phyloP scores from a whole-genome alignment of 768 basidiomycete genomes.

The Lactifluus pinguis region DNA sequence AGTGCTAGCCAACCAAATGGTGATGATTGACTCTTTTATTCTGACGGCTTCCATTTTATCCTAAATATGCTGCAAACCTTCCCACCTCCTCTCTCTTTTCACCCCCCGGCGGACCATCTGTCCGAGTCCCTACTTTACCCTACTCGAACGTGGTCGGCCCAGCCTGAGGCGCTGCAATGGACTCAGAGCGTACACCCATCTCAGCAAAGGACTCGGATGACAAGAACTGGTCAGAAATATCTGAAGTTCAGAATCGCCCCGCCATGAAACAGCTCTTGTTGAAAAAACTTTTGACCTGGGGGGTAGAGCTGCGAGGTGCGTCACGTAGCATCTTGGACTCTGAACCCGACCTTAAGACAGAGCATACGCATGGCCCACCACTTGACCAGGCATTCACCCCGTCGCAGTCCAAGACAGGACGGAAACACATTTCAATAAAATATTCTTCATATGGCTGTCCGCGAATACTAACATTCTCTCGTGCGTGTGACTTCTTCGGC shows the following conservation, averaged over 20 bases:
- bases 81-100: neutral
- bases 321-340: neutral
- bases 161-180: neutral
- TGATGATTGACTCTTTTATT: no score
- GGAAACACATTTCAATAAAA: slow-evolving; percentile 33
- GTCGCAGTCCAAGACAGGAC: slow-evolving; percentile 27
- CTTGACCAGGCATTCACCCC: slow-evolving; percentile 28
- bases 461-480: slow-evolving; percentile 34
- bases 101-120: neutral
- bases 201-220: neutral
- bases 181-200: neutral
- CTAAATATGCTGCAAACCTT: neutral
- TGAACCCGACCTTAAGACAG: neutral
- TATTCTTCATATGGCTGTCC: slow-evolving; percentile 36
- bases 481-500: slow-evolving; percentile 19
- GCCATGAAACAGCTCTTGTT: neutral
- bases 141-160: neutral
- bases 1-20: no score
- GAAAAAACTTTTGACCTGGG: slow-evolving; percentile 24
- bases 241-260: neutral
- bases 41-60: neutral
- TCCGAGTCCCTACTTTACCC: neutral
- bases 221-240: neutral
- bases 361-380: neutral
- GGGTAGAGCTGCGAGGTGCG: slow-evolving; percentile 28